Evolutionary conservation across 2,329 filamentous ascomycete species (phyloP), one percentile per base, ranked within the genome.

Genomic region (Pseudocercospora fuligena): DNA sequence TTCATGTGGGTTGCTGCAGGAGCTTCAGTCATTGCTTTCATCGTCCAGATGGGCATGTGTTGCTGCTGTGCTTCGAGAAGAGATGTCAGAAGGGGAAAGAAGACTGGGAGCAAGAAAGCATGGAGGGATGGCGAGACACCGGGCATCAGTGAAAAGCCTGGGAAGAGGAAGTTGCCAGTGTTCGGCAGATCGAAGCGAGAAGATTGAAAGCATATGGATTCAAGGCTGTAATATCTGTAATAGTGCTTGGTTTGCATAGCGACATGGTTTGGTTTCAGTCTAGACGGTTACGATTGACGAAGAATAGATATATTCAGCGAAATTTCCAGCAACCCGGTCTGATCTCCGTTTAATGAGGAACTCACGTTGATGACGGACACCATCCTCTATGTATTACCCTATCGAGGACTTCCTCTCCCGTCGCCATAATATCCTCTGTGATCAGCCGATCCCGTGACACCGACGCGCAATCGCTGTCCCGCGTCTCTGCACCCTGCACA

Each of bases 1-100:
- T 96, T 97, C 76, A 94, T 97, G 90, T 98, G 94, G 94, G 86
- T 93, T 29, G 92, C 90, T 0, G 86, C 89, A 0, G 87, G 84
- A 0, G 87, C 90, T 67, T 86, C 87, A 1, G 80, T 92, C 5
- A 74, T 94, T 21, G 90, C 90, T 0, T 94, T 92, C 77, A 62
- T 83, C 9, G 82, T 96, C 21, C 92, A 96, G 78, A 82, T 90
- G 29, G 88, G 89, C 33, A 85, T 94, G 78, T 92, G 90, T 73
- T 97, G 93, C 79, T 96, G 92, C 78, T 92, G 90, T 74, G 85
- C 85, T 12, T 85, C 83, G 47, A 76, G 84, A 58, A 77, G 87
- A 66, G 86, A 89, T 68, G 78, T 89, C 27, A 78, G 75, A 71
- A 83, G 73, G 12, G 83, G 82, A 8, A 78, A 78, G 72, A 84